A percentile compares a stretch with the other conserved stretches of the same genome.
Evolutionary conservation across 2,329 filamentous ascomycete species (phyloP).

Genomic region (Fusarium sp.): DNA sequence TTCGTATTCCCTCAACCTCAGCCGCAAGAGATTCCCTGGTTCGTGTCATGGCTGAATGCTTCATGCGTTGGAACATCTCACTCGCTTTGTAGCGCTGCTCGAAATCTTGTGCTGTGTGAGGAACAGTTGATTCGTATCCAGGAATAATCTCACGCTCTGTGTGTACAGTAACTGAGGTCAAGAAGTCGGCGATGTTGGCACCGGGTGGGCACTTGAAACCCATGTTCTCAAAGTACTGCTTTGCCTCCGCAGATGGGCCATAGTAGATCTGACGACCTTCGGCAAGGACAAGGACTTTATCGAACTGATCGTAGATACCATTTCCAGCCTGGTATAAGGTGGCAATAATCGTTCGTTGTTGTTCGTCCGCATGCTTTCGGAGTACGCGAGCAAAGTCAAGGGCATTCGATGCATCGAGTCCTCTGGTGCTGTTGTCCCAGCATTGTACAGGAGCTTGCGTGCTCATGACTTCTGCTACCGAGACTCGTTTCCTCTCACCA

Average conservation of each 20-base stretch:
- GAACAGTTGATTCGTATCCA: not conserved
- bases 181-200: not conserved
- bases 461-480: not conserved
- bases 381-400: not conserved
- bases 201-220: not conserved
- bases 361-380: not conserved
- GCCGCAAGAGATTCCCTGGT: not conserved
- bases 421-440: slow-evolving; percentile 3
- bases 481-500: slow-evolving; percentile 3
- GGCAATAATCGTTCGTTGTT: not conserved
- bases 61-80: not conserved
- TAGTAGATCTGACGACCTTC: slow-evolving; percentile 6
- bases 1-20: not conserved
- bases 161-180: not conserved
- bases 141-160: not conserved
- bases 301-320: not conserved
- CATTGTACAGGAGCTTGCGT: not conserved
- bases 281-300: not conserved
- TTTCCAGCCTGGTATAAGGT: not conserved
- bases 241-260: not conserved
- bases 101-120: not conserved
- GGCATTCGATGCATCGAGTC: not conserved
- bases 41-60: not conserved
- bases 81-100: not conserved
- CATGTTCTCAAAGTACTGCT: not conserved